Conservation (phyloP, 164 flowering plant genomes). For the Dillenia turbinata region DNA sequence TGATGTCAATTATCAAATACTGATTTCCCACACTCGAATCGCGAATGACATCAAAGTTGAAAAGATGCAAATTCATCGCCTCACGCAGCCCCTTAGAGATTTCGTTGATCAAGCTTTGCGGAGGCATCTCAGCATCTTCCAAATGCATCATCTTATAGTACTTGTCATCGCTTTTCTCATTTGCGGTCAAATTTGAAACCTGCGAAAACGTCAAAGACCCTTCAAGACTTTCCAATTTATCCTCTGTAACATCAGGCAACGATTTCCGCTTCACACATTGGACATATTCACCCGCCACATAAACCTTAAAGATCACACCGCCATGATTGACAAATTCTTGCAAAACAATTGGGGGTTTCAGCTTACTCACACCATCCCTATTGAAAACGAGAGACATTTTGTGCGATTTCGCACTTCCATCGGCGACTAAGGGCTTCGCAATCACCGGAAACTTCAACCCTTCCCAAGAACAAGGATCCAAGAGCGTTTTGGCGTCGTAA, state of each 20-base stretch:
- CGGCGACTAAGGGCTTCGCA: conserved; percentile 83
- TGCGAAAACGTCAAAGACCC: conserved; percentile 65
- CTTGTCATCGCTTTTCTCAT: conserved; percentile 28
- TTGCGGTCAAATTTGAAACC: conserved; percentile 54
- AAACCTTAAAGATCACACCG: conserved; percentile 85
- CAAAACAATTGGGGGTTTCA: conserved; percentile 62
- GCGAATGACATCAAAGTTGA: conserved; percentile 83
- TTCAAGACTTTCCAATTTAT: conserved; percentile 41
- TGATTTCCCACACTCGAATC: conserved; percentile 55
- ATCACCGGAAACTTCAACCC: conserved; percentile 65
- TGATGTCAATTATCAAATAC: conserved; percentile 73
- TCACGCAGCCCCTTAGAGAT: conserved; percentile 52
- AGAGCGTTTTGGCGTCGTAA: conserved; percentile 29
- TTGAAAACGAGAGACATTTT: conserved; percentile 69
- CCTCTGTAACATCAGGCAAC: conserved; percentile 67
- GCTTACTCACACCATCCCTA: conserved; percentile 43
- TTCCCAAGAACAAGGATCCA: conserved; percentile 26
- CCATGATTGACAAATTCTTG: conserved; percentile 92
- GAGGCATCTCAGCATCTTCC: conserved; percentile 66
- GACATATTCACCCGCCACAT: conserved; percentile 71
- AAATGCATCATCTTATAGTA: conserved; percentile 44
- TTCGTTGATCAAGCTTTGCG: conserved; percentile 43
- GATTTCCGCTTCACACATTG: conserved; percentile 75
- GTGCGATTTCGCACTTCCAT: conserved; percentile 80
- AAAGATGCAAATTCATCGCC: conserved; percentile 49